Percentiles rank a stretch among this genome's conserved stretches.
phyloP scores from a whole-genome alignment of 257 asterid species.

The Solanum medicagineum region DNA sequence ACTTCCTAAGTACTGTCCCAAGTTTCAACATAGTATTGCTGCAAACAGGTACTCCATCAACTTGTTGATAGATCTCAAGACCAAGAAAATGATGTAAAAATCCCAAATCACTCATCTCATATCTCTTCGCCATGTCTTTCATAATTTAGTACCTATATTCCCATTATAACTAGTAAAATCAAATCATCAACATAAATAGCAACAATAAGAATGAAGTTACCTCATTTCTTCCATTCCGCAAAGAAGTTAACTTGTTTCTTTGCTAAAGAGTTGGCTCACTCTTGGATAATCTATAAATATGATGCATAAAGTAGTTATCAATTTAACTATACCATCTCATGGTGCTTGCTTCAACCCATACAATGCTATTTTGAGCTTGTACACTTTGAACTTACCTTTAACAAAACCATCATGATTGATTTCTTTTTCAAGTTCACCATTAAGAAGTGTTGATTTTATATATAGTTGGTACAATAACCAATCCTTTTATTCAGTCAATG shows the following conservation, averaged over 20 bases:
- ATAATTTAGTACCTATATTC: background rate
- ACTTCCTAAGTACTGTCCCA: background rate
- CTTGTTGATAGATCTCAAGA: background rate
- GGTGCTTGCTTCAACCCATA: background rate
- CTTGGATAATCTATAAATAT: background rate
- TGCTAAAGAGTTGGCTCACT: background rate
- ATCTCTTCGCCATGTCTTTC: background rate
- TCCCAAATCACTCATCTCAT: background rate
- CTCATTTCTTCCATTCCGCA: background rate
- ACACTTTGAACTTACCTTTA: background rate
- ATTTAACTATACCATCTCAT: background rate
- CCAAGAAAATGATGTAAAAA: background rate
- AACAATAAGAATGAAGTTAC: background rate
- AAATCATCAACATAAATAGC: background rate
- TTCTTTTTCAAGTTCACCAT: background rate
- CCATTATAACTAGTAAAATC: background rate
- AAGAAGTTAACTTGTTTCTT: background rate
- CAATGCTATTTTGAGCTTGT: background rate
- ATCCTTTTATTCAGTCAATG: background rate
- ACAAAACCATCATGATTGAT: background rate
- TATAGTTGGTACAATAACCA: background rate
- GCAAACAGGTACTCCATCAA: background rate
- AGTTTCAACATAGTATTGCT: background rate
- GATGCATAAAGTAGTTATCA: background rate
- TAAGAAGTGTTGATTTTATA: background rate